Evolutionary conservation across 306 rosid genomes (phyloP).

Genomic region (Crotalaria pallida): DNA sequence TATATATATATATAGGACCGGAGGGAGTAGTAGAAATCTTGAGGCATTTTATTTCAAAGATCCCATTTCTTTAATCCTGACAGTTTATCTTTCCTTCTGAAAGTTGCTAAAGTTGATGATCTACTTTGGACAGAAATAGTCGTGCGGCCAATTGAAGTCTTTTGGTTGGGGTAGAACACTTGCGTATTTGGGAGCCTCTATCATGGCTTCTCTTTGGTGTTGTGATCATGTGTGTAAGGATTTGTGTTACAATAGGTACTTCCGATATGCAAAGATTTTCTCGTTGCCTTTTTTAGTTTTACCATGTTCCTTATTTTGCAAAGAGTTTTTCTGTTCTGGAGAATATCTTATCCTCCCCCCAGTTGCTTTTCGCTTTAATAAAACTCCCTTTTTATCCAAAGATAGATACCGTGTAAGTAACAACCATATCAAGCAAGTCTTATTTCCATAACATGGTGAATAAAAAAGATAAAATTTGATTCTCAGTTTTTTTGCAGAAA

Average conservation of each 20-base stretch:
- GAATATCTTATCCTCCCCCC: not conserved
- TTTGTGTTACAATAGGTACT: not conserved
- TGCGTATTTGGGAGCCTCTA: not conserved
- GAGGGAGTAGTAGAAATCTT: not conserved
- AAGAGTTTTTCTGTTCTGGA: not conserved
- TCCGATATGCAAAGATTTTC: not conserved
- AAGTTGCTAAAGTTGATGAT: not conserved
- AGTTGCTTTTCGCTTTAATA: not conserved
- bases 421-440: not conserved
- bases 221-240: not conserved
- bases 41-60: not conserved
- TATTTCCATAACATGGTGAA: not conserved
- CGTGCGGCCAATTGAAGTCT: not conserved
- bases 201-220: not conserved
- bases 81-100: not conserved
- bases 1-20: too few species aligned
- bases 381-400: not conserved
- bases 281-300: not conserved
- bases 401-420: not conserved
- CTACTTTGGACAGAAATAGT: not conserved
- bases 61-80: slow-evolving; percentile 1
- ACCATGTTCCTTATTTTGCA: not conserved
- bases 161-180: not conserved
- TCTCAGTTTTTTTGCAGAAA: not conserved
- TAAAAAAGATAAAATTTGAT: not conserved